Evolutionary conservation across 139 green algal species (phyloP).

Genomic region (Micromonas commoda): DNA sequence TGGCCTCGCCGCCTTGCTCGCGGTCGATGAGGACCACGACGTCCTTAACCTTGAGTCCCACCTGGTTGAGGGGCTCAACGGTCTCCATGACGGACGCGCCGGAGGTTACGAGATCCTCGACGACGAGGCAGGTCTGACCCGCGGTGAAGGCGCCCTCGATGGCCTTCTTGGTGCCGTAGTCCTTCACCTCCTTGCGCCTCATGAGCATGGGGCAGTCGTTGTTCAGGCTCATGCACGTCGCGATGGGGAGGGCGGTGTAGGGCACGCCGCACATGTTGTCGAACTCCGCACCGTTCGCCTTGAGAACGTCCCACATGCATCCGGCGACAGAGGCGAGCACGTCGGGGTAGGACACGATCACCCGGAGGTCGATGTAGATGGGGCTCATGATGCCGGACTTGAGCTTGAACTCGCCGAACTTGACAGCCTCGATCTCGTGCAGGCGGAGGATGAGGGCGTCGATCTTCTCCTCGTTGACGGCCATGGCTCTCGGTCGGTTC

Average conservation of each 20-base stretch:
- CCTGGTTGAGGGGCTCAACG: constrained; percentile 71
- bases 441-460: constrained; percentile 35
- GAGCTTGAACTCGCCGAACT: constrained; percentile 98
- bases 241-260: constrained; percentile 98
- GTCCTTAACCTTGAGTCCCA: constrained; percentile 62
- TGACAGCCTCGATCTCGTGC: constrained; percentile 76
- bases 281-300: constrained; percentile 52
- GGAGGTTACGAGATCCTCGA: constrained; percentile 96
- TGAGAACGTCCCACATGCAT: constrained; percentile 27
- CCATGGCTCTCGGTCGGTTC: no score
- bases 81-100: constrained; percentile 95
- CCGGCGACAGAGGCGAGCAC: constrained; percentile 68
- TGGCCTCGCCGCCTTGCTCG: constrained; percentile 83
- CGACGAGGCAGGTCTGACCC: constrained; percentile 89
- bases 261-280: constrained; percentile 97
- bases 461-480: neutral
- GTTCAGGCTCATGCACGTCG: constrained; percentile 85
- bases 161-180: constrained; percentile 94
- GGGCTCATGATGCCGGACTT: constrained; percentile 93
- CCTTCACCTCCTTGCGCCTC: constrained; percentile 87
- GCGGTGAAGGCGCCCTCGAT: constrained; percentile 89
- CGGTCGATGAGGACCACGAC: constrained; percentile 97
- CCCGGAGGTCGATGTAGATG: constrained; percentile 95
- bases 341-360: constrained; percentile 98
- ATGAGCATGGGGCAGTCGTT: constrained; percentile 89